phyloP scores from a whole-genome alignment of 306 rosid species.

The Glycine tomentella region DNA sequence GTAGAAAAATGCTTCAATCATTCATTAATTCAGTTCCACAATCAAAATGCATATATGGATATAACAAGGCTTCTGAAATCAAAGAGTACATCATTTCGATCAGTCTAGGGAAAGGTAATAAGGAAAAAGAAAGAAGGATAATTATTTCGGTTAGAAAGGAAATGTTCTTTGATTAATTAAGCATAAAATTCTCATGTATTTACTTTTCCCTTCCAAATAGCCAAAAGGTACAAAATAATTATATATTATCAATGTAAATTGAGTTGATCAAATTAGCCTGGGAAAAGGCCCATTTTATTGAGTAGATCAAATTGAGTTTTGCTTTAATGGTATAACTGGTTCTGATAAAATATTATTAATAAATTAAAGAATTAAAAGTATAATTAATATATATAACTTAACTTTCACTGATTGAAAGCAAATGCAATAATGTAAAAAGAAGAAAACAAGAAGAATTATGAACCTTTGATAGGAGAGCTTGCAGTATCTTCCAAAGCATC shows the following conservation, averaged over 20 bases:
- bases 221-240: not conserved
- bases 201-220: not conserved
- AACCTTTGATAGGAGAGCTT: slow-evolving; percentile 79
- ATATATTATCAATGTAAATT: not conserved
- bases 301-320: not conserved
- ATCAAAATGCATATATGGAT: not conserved
- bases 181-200: not conserved
- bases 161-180: not conserved
- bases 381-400: not conserved
- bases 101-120: too few species aligned
- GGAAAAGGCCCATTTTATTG: too few species aligned
- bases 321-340: slow-evolving; percentile 38
- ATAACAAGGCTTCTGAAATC: too few species aligned
- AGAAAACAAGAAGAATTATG: not conserved
- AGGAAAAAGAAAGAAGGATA: too few species aligned
- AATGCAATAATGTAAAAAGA: not conserved
- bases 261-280: not conserved
- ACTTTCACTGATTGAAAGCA: not conserved
- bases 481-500: slow-evolving; percentile 91
- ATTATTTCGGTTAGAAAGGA: too few species aligned
- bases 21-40: not conserved
- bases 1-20: not conserved
- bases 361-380: not conserved
- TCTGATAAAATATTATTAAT: slow-evolving; percentile 15
- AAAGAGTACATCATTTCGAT: not conserved